A percentile compares a stretch with the other conserved stretches of the same genome.
These are phyloP conservation scores for Lichtheimia corymbifera DNA, from an alignment of 371 early-diverging fungal species.

Conservation along the genomic window DNA sequence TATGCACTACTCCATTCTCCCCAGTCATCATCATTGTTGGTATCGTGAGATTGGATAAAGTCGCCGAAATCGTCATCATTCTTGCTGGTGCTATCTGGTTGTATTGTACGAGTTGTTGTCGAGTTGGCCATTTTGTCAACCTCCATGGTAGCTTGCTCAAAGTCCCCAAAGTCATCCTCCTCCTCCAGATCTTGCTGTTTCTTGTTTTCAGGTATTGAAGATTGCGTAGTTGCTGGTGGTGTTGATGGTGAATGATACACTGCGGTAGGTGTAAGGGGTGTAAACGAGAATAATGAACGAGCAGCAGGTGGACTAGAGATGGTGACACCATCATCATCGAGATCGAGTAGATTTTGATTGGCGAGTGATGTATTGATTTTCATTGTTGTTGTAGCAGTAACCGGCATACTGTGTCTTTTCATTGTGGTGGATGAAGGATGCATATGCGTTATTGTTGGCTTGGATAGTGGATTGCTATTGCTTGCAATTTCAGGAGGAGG, in stretches of 20 bases:
- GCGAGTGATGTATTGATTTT: neutral
- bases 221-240: neutral
- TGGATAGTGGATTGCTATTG: conserved; percentile 1
- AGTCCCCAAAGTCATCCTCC: no score
- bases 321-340: neutral
- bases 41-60: neutral
- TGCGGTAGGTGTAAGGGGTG: conserved; percentile 1
- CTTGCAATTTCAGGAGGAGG: neutral
- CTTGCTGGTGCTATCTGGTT: neutral
- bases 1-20: conserved; percentile 3
- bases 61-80: conserved; percentile 1
- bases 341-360: neutral
- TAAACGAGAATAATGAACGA: neutral
- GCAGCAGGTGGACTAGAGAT: neutral
- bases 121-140: neutral
- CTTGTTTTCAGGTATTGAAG: neutral
- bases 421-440: neutral
- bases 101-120: neutral
- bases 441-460: neutral
- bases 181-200: neutral
- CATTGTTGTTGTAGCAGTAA: neutral
- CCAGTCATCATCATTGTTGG: neutral
- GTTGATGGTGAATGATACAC: neutral
- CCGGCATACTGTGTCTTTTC: neutral
- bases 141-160: neutral